phyloP scores from a whole-genome alignment of 2,329 filamentous ascomycete species.

The Ramularia collo-cygni region DNA sequence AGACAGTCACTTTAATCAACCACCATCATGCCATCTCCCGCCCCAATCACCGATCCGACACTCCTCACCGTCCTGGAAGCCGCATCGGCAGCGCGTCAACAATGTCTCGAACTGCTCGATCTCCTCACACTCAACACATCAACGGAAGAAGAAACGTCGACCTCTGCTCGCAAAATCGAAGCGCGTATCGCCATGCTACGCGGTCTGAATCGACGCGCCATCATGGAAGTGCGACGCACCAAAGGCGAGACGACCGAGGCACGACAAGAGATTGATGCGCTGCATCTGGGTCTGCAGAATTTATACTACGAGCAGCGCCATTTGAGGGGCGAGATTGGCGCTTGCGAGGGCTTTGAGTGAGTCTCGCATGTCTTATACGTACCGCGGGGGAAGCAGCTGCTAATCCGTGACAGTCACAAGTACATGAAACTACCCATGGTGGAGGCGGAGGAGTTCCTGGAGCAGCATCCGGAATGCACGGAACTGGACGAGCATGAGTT shows the following conservation, averaged over 20 bases:
- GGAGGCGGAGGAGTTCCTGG: conserved; percentile 73
- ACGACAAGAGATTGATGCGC: conserved; percentile 79
- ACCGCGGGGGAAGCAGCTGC: conserved; percentile 2
- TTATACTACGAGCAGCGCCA: conserved; percentile 94
- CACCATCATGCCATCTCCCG: conserved; percentile 9
- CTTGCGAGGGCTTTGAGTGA: conserved; percentile 87
- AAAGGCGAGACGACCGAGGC: conserved; percentile 82
- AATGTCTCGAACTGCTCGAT: conserved; percentile 55
- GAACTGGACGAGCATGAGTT: conserved; percentile 68
- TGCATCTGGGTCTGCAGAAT: conserved; percentile 91
- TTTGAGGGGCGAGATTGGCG: conserved; percentile 79
- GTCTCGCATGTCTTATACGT: conserved; percentile 32
- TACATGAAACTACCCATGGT: conserved; percentile 82
- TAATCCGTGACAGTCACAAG: conserved; percentile 57
- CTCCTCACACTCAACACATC: conserved; percentile 47
- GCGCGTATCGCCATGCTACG: conserved; percentile 74
- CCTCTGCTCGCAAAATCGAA: conserved; percentile 58
- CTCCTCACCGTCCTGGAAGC: conserved; percentile 64
- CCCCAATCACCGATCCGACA: conserved; percentile 52
- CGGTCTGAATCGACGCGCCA: conserved; percentile 73
- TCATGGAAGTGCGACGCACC: conserved; percentile 74
- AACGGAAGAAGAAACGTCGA: conserved; percentile 37
- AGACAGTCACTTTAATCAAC: neutral
- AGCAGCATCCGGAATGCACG: conserved; percentile 66
- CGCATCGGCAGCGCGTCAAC: conserved; percentile 65